Base-by-base conservation (phyloP, 345 rosid species). In the Brassica carinata region DNA sequence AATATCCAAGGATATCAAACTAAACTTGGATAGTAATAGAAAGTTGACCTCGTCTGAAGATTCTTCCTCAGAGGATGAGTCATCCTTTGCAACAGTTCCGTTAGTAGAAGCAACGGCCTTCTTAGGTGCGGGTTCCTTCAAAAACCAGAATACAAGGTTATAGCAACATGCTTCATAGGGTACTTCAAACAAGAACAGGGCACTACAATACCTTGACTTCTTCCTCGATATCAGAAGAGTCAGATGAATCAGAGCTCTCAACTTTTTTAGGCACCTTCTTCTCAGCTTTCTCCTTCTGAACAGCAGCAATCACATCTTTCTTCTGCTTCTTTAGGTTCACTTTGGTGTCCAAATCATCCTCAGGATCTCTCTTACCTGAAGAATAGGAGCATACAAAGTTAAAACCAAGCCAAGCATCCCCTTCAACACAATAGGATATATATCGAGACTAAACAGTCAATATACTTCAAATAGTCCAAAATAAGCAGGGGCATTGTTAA, bases 291-390 rank as follows among this genome's bases (percentile, higher is more conserved):
- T 65, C 84, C 84, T 88, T 88, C 64, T 75, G 29, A n/a, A 84
- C 82, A 79, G 89, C 87, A 64, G 85, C 87, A 13, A 79, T 83
- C 58, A 84, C 85, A 9, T 86, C 82, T 15, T 58, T 82, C 89
- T 93, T 93, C 83, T 85, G 92, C 88, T 91, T 93, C 87, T 91
- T 93, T 0, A 80, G 84, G 77, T 55, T 84, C 31, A 86, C 87
- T 70, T 80, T 74, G 83, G 90, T 86, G 58, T 85, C 90, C 7
- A 86, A 2, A 3, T 80, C 86, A 62, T 81, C 90, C 62, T 87
- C 95, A 31, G 93, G 86, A 38, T 85, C 95, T 82, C 98, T 88
- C 83, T 93, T 93, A 45, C 88, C 98, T 91, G 26, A 26, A 68
- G 0, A 53, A 1, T 4, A 2, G 0, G 0, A 10, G 11, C 26